phyloP scores from a whole-genome alignment of 176 grass and related monocot genomes.

The Oryza brachyantha region DNA sequence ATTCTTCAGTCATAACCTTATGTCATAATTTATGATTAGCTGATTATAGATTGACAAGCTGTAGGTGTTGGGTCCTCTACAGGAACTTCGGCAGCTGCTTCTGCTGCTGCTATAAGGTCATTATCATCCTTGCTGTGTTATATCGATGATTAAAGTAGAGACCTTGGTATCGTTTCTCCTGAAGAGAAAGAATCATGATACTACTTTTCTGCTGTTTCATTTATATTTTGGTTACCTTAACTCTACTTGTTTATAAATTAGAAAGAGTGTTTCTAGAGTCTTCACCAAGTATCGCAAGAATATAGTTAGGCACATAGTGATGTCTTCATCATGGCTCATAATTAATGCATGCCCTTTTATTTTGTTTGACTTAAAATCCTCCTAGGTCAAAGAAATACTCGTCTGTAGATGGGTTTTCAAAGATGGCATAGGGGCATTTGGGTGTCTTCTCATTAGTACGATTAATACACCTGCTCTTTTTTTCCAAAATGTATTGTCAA shows the following conservation, averaged over 20 bases:
- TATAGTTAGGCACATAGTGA: too few species aligned
- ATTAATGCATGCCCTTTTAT: too few species aligned
- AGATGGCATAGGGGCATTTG: constrained; percentile 87
- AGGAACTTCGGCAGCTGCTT: constrained; percentile 80
- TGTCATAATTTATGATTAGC: constrained; percentile 27
- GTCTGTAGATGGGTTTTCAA: constrained; percentile 88
- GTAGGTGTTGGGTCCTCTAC: constrained; percentile 86
- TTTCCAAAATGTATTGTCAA: constrained; percentile 2
- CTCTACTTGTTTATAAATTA: background rate
- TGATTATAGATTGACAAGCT: constrained; percentile 67
- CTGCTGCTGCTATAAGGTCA: constrained; percentile 93
- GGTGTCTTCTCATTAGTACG: constrained; percentile 87
- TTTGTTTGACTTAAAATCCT: constrained; percentile 20
- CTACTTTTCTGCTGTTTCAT: background rate
- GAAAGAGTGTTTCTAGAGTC: background rate
- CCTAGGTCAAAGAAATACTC: background rate
- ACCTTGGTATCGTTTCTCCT: background rate
- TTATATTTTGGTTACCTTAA: background rate
- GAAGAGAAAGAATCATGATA: background rate
- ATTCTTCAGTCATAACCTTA: constrained; percentile 27
- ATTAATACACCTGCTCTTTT: background rate
- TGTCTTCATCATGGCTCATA: background rate
- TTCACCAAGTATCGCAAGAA: background rate
- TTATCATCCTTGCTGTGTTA: constrained; percentile 14
- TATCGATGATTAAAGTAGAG: background rate